Conservation (phyloP, 129 eudicot genomes). For the Heracleum sosnowskyi region DNA sequence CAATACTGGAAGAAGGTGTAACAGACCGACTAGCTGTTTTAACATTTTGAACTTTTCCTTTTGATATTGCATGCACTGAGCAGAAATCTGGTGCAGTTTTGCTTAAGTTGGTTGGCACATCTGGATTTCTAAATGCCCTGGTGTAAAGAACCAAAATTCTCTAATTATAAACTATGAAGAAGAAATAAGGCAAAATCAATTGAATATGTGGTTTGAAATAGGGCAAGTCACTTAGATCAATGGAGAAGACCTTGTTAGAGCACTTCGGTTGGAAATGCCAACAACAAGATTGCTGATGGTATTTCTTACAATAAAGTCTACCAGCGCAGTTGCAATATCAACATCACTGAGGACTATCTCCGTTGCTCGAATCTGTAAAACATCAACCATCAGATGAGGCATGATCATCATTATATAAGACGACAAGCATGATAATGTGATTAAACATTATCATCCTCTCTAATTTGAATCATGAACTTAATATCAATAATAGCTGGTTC, state of each 20-base stretch:
- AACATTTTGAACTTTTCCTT: slow-evolving; percentile 27
- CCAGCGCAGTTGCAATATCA: slow-evolving; percentile 39
- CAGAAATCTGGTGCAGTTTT: slow-evolving; percentile 49
- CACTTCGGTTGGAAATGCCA: slow-evolving; percentile 43
- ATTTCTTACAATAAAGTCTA: slow-evolving; percentile 23
- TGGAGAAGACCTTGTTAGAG: slow-evolving; percentile 42
- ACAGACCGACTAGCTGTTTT: slow-evolving; percentile 23
- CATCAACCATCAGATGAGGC: background rate
- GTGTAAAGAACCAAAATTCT: background rate
- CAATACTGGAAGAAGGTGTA: slow-evolving; percentile 10
- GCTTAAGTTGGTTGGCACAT: slow-evolving; percentile 40
- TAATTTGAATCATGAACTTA: too few relatives aligned
- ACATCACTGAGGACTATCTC: slow-evolving; percentile 49
- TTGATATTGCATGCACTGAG: slow-evolving; percentile 36
- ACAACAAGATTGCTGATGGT: slow-evolving; percentile 38
- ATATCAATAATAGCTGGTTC: background rate
- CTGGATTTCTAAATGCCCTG: slow-evolving; percentile 49
- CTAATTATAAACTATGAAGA: background rate
- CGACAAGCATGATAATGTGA: too few relatives aligned
- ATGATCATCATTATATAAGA: background rate
- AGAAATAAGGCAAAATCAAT: background rate
- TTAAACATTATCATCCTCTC: too few relatives aligned
- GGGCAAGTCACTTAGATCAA: background rate
- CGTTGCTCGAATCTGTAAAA: slow-evolving; percentile 38
- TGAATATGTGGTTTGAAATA: background rate